phyloP scores from a whole-genome alignment of 2,329 filamentous ascomycete species.

The Pseudogymnoascus sp. region DNA sequence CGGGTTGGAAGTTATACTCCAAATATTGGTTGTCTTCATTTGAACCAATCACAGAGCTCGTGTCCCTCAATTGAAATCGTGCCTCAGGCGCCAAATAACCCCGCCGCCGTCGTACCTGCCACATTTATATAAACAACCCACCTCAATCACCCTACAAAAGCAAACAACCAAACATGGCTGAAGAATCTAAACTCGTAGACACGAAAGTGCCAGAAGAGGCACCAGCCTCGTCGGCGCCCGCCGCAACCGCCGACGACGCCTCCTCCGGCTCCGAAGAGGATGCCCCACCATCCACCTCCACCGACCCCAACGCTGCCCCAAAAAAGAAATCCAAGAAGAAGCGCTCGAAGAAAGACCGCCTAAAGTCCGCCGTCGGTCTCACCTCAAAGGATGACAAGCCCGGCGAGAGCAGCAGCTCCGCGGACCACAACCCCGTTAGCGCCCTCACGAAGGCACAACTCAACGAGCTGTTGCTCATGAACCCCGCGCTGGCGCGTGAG shows the following conservation, averaged over 20 bases:
- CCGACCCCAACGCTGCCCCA: conserved; percentile 25
- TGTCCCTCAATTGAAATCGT: neutral
- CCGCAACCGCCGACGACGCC: conserved; percentile 37
- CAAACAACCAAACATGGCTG: neutral
- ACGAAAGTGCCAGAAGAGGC: neutral
- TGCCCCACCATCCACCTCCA: conserved; percentile 23
- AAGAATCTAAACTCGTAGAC: conserved; percentile 8
- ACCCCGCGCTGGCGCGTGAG: conserved; percentile 65
- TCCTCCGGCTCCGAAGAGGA: conserved; percentile 40
- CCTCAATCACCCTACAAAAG: neutral
- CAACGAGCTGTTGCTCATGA: conserved; percentile 61
- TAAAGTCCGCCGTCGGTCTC: conserved; percentile 36
- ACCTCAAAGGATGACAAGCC: conserved; percentile 24
- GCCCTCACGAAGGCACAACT: conserved; percentile 51
- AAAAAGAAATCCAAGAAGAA: conserved; percentile 50
- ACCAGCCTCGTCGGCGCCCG: neutral
- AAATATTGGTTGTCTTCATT: neutral
- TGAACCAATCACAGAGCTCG: neutral
- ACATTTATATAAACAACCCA: neutral
- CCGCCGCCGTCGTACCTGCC: conserved; percentile 3
- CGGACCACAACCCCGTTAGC: conserved; percentile 41
- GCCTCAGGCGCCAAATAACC: neutral
- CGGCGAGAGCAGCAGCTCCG: conserved; percentile 27
- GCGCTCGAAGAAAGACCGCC: conserved; percentile 58
- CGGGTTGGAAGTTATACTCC: neutral